Percentiles rank a stretch among this genome's conserved stretches.
Conservation (phyloP, 306 rosid genomes). For the Luffa aegyptiaca region DNA sequence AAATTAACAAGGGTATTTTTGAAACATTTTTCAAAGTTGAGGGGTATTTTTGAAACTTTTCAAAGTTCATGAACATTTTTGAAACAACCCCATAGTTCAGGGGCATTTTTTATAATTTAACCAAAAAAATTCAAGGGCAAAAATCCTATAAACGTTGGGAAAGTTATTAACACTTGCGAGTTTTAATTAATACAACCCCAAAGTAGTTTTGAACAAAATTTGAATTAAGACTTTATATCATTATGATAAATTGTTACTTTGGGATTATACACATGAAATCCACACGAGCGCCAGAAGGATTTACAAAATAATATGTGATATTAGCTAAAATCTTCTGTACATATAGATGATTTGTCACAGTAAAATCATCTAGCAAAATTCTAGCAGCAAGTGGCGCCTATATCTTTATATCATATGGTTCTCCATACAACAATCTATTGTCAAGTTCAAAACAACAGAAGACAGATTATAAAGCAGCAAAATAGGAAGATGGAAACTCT, state of each 20-base stretch:
- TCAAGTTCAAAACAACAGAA: conserved; percentile 59
- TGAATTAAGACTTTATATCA: background rate
- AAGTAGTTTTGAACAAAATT: too few relatives aligned
- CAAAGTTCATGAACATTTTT: too few relatives aligned
- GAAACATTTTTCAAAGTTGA: too few relatives aligned
- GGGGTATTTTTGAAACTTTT: too few relatives aligned
- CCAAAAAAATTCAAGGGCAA: too few relatives aligned
- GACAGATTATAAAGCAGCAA: conserved; percentile 67
- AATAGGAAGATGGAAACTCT: conserved; percentile 67
- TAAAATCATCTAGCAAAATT: background rate
- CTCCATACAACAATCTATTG: background rate
- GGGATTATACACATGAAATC: background rate
- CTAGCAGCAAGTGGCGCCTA: background rate
- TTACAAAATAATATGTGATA: background rate
- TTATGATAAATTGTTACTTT: background rate
- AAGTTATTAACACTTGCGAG: too few relatives aligned
- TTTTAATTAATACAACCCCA: too few relatives aligned
- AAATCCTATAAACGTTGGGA: too few relatives aligned
- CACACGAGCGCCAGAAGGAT: background rate
- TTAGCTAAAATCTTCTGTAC: background rate
- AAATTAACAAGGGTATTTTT: too few relatives aligned
- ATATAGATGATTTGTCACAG: background rate
- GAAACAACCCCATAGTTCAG: too few relatives aligned
- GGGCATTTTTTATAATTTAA: too few relatives aligned
- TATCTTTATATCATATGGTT: background rate